Evolutionary conservation across 225 moss, liverwort and hornwort genomes (phyloP), one percentile per base, ranked within the genome.

Genomic region (Takakia lepidozioides): DNA sequence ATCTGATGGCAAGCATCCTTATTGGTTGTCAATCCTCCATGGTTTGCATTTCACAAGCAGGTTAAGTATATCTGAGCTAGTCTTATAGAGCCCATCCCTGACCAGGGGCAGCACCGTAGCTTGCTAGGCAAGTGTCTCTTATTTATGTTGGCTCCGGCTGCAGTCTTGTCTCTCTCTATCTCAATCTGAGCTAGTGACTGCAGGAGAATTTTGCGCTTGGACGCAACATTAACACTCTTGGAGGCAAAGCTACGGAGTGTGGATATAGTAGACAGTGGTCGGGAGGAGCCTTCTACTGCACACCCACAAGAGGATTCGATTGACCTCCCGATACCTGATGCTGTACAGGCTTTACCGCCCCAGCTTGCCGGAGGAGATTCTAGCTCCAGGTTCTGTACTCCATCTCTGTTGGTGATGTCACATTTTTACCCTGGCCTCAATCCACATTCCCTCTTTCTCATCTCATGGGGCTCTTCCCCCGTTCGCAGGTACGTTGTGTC

Each of bases 161-260:
- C n/a, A n/a, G n/a, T n/a, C n/a, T n/a, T n/a, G n/a, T n/a, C n/a
- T n/a, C n/a, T n/a, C n/a, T n/a, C n/a, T n/a, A n/a, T n/a, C n/a
- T n/a, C n/a, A n/a, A n/a, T n/a, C n/a, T n/a, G n/a, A n/a, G n/a
- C n/a, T n/a, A 14, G 26, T 58, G 34, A 14, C n/a, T 53, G 54
- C 72, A 77, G 77, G 38, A 62, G 72, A 54, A 68, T 78, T 38
- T 29, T 62, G n/a, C 68, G 49, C 1, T 65, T 48, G 19, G 79
- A 79, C 58, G 65, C 79, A n/a, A 73, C 65, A 3, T 17, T 73
- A 19, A 55, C 50, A 15, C 73, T 79, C 37, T 59, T 79, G 55
- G 79, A 79, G 60, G 58, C 69, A 29, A 79, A 73, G 59, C 69
- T 79, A 6, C 48, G 66, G 36, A 79, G 79, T 55, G 68, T 73